A percentile compares a stretch with the other conserved stretches of the same genome.
These are phyloP conservation scores for Bruguiera parviflora DNA, from an alignment of 345 rosid genomes.

Conservation along the genomic window DNA sequence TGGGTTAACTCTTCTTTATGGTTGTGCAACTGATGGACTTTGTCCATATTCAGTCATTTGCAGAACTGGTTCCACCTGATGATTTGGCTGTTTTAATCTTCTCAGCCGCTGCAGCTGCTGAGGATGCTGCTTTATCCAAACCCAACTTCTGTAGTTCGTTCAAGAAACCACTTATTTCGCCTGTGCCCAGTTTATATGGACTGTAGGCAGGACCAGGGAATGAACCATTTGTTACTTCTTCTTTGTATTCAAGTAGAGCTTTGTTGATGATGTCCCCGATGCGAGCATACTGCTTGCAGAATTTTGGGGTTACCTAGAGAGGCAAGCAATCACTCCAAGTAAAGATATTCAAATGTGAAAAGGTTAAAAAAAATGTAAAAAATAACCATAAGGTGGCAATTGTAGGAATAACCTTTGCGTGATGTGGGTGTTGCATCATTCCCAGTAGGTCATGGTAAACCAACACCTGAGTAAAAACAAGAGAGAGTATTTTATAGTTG, in stretches of 20 bases:
- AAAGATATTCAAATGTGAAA: background rate
- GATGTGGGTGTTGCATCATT: constrained; percentile 96
- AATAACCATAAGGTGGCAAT: background rate
- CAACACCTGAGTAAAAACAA: constrained; percentile 49
- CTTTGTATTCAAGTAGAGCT: constrained; percentile 66
- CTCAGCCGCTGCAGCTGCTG: constrained; percentile 59
- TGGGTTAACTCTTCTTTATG: background rate
- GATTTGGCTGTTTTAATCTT: constrained; percentile 22
- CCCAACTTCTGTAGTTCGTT: constrained; percentile 69
- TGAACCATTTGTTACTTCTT: constrained; percentile 61
- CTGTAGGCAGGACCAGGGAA: constrained; percentile 76
- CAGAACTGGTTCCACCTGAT: background rate
- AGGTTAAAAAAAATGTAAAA: background rate
- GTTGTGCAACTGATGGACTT: background rate
- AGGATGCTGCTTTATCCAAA: constrained; percentile 65
- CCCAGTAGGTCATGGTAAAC: constrained; percentile 94
- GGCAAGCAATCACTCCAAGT: constrained; percentile 4
- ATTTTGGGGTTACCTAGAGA: constrained; percentile 81
- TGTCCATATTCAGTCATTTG: background rate
- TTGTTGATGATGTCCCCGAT: constrained; percentile 79
- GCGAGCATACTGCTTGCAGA: constrained; percentile 69
- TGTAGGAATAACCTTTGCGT: constrained; percentile 66
- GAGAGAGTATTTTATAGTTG: background rate
- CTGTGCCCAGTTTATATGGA: constrained; percentile 61
- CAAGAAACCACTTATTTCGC: constrained; percentile 57